A percentile compares a stretch with the other conserved stretches of the same genome.
phyloP scores from a whole-genome alignment of 352 stramenopile genomes.

The Pythium apleroticum region DNA sequence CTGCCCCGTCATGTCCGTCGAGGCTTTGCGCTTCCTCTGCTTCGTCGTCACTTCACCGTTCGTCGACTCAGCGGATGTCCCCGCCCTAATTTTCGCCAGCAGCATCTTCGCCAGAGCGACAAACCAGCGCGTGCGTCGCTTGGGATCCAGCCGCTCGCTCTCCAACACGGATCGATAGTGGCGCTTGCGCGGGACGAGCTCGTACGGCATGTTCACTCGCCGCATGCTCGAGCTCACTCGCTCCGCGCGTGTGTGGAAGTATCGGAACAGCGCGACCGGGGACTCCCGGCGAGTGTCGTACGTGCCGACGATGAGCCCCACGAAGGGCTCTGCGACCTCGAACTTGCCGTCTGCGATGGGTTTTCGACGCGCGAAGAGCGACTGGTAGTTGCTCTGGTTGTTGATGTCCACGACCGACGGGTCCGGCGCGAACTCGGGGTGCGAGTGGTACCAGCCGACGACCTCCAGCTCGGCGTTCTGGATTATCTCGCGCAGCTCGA shows the following conservation, averaged over 20 bases:
- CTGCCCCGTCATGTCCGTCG: not conserved
- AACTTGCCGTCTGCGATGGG: constrained; percentile 19
- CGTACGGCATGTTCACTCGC: constrained; percentile 67
- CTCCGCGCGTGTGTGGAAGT: constrained; percentile 76
- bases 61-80: not conserved
- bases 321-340: constrained; percentile 82
- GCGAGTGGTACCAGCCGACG: constrained; percentile 95
- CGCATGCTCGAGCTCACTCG: constrained; percentile 56
- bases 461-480: constrained; percentile 86
- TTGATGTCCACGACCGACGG: constrained; percentile 93
- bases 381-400: constrained; percentile 94
- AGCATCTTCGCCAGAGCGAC: constrained; percentile 33
- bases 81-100: constrained; percentile 1
- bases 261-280: constrained; percentile 79
- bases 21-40: not conserved
- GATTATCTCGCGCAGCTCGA: constrained; percentile 91
- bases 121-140: constrained; percentile 42
- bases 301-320: constrained; percentile 93
- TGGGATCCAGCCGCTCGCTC: constrained; percentile 39
- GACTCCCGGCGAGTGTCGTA: constrained; percentile 86
- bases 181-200: constrained; percentile 52
- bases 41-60: not conserved
- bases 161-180: constrained; percentile 52
- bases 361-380: constrained; percentile 75
- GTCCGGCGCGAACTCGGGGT: constrained; percentile 92